Percentiles rank a stretch among this genome's conserved stretches.
Evolutionary conservation across 2,329 filamentous ascomycete species (phyloP).

Genomic region (Xylaria sp.): DNA sequence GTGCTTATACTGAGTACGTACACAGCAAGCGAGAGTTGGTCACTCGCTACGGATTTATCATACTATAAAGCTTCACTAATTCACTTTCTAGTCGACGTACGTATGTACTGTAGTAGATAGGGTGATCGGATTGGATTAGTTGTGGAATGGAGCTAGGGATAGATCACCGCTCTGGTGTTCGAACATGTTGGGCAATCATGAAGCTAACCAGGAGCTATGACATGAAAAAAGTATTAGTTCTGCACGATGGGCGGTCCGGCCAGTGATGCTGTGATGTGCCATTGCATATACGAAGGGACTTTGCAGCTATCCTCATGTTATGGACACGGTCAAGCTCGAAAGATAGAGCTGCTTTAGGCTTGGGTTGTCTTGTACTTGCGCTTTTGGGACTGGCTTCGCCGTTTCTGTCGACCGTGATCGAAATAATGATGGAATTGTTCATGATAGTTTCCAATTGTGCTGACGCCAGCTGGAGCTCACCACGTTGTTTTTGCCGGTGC

Average conservation of each 20-base stretch:
- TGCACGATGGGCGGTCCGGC: slow-evolving; percentile 6
- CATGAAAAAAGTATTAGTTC: slow-evolving; percentile 6
- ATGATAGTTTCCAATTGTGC: slow-evolving; percentile 8
- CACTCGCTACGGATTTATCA: too few species aligned
- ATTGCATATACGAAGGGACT: slow-evolving; percentile 48
- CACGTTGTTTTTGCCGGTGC: slow-evolving; percentile 1
- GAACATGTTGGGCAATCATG: not conserved
- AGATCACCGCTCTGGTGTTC: not conserved
- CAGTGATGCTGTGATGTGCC: slow-evolving; percentile 39
- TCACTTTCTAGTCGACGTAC: not conserved
- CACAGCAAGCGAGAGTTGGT: too few species aligned
- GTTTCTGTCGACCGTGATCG: slow-evolving; percentile 2
- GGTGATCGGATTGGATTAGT: not conserved
- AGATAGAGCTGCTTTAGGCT: slow-evolving; percentile 18
- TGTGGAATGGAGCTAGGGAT: not conserved
- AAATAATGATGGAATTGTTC: slow-evolving; percentile 6
- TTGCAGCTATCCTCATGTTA: slow-evolving; percentile 18
- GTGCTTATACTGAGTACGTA: too few species aligned
- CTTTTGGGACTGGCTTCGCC: slow-evolving; percentile 29
- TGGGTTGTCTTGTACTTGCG: slow-evolving; percentile 19
- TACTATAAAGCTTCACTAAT: not conserved
- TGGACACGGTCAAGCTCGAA: slow-evolving; percentile 7
- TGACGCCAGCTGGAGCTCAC: slow-evolving; percentile 27
- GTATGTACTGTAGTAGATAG: too few species aligned
- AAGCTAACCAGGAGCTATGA: slow-evolving; percentile 9